Evolutionary conservation across 169 alveolate species (phyloP), one percentile per base, ranked within the genome.

Genomic region (Neospora caninum): DNA sequence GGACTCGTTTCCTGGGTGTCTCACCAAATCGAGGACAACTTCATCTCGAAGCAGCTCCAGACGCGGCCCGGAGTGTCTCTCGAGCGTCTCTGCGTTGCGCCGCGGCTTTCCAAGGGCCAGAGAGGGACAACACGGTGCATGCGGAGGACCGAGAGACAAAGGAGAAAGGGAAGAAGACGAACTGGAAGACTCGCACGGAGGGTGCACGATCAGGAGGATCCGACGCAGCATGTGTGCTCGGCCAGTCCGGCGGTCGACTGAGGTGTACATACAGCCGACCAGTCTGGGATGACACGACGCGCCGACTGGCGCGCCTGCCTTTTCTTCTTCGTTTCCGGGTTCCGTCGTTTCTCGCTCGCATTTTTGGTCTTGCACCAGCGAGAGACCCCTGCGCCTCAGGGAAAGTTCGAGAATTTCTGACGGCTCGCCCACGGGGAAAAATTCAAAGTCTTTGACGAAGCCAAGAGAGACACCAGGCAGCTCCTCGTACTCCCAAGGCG

Each of bases 201-300:
- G 49, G 2, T n/a, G 42, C 49, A 78, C 43, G n/a, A 29, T 29
- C n/a, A 78, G n/a, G 13, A 78, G 39, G 45, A 10, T 4, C 49
- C 86, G 86, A n/a, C 45, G 86, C 86, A 78, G 86, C 45, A 36
- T n/a, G 45, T 78, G 86, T 1, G 86, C 43, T 78, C 86, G 22
- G 1, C 45, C 45, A 6, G 43, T 78, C 42, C 31, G 18, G 0
- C 20, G 27, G 20, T 78, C 86, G 27, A 78, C 86, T 78, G 86
- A 20, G 86, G 86, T 29, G 86, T 78, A 78, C 86, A 78, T 18
- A n/a, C 86, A 78, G n/a, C 86, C 86, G 29, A 78, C 27, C 39
- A 78, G 13, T 16, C 22, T 78, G 41, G 86, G 45, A 2, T 78
- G 39, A 10, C 31, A 0, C 86, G 27, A 9, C 16, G 73, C 73